Base-by-base conservation (phyloP, 768 basidiomycete species). In the Lentinula detonsa region DNA sequence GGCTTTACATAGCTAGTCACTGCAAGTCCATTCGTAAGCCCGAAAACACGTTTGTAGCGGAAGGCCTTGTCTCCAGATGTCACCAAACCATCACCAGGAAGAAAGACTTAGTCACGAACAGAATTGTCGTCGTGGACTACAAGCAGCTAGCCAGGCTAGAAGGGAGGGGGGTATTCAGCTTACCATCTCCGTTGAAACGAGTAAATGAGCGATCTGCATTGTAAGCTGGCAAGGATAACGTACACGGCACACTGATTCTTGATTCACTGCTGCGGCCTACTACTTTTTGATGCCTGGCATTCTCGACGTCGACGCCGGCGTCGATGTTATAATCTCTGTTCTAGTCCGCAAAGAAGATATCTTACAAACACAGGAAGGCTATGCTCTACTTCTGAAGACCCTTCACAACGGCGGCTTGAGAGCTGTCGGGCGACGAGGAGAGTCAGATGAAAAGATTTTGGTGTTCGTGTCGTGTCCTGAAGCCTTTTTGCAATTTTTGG, bases 291-390 rank as follows among this genome's bases (percentile, higher is more conserved):
- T 31, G 34, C 28, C 50, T 18, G 9, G 5, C 2, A 45, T 43
- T 13, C 13, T 56, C 40, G 42, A 56, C 21, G 55, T 28, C 28
- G 23, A 43, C 40, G 39, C 39, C 37, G 78, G 85, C 58, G 85
- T 90, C 54, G 90, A 93, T 73, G 78, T 92, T 31, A 85, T 93
- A 57, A 75, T 93, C 62, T 75, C 88, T 50, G 91, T 93, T 68
- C 81, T 81, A 53, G 80, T 85, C 0, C 73, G 2, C 4, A 31
- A 34, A 31, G 80, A 86, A 65, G 83, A 87, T 49, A 81, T 84
- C 1, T 73, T 78, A 5, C 85, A 84, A 64, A 85, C 89, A 2
- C 81, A 87, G 66, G 77, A 80, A 42, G 88, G 92, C 63, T 94
- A 93, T 69, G 73, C 75, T 15, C 75, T 78, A 5, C 79, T 95